Base-by-base conservation (phyloP, 805 yeast genomes). In the Starmerella stigmatis region DNA sequence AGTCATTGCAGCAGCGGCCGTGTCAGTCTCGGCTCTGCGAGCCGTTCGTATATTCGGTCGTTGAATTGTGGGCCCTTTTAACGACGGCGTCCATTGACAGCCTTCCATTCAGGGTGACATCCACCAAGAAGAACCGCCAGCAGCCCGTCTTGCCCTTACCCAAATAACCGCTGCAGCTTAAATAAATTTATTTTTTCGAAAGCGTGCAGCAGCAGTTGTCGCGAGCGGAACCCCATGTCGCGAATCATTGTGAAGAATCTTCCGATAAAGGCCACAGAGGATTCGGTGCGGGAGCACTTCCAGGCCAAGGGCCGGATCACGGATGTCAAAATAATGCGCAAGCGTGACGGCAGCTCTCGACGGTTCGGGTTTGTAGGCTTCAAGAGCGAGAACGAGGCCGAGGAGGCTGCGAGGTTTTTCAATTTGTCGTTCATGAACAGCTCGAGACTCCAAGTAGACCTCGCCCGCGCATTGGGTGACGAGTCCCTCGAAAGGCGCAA, bases 301-400 rank as follows among this genome's bases (percentile, higher is more conserved):
- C 61, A 67, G 30, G 50, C 54, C 12, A 51, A 71, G 45, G 83
- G 85, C 10, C 69, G 71, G 41, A 85, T 88, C 23, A 84, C 96
- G 0, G 98, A 92, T 72, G 88, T 85, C 30, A 86, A 83, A 62
- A 69, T 92, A 29, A 74, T 86, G 74, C 80, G 75, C 56, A 84
- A 81, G 53, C 71, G 81, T 54, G 76, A 75, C 53, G 98, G 98
- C 21, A 81, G 80, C 57, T 82, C 94, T 9, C 76, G 98, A 64
- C 71, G 94, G 55, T 92, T 92, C 69, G 97, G 95, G 6, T 92
- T 92, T 57, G 69, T 92, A 42, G 98, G 98, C 1, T 92, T 74
- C 63, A 79, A 77, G 56, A 69, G 77, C n/a, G 69, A 65, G 16
- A 71, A 65, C 11, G 94, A 83, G 57, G 97, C 98, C 1, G 75